Conservation (phyloP, 202 grass and related monocot species). For the Panicum virgatum region DNA sequence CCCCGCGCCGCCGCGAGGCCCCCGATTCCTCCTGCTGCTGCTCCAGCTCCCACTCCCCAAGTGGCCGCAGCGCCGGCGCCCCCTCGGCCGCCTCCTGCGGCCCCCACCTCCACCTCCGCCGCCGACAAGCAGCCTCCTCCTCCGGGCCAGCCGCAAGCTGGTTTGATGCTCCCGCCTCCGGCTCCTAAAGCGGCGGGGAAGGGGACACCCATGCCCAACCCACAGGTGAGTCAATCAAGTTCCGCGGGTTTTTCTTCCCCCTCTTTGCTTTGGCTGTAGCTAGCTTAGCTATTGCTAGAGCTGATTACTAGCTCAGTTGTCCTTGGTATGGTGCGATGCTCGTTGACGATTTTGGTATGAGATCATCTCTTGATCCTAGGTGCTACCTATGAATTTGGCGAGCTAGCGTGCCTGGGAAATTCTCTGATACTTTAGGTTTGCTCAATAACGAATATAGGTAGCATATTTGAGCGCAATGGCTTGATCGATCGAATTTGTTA, state of each 20-base stretch:
- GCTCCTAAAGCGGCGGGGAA: not conserved
- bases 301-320: not conserved
- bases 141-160: not conserved
- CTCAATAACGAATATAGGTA: not conserved
- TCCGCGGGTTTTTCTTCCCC: not conserved
- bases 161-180: not conserved
- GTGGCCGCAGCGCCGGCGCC: not conserved
- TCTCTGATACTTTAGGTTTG: not conserved
- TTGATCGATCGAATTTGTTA: not conserved
- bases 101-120: not conserved
- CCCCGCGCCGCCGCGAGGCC: slow-evolving; percentile 7
- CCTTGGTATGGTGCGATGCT: not conserved
- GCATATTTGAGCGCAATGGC: not conserved
- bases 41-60: not conserved
- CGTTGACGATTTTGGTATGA: not conserved
- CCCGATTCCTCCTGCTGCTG: not conserved
- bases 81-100: not conserved
- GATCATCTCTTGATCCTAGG: not conserved
- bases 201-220: not conserved
- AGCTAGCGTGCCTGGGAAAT: not conserved
- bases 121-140: not conserved
- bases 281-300: not conserved
- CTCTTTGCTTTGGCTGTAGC: not conserved
- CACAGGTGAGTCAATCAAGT: slow-evolving; percentile 32
- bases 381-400: not conserved